Evolutionary conservation across 2,329 filamentous ascomycete species (phyloP).

Genomic region (Rhynchosporium agropyri): DNA sequence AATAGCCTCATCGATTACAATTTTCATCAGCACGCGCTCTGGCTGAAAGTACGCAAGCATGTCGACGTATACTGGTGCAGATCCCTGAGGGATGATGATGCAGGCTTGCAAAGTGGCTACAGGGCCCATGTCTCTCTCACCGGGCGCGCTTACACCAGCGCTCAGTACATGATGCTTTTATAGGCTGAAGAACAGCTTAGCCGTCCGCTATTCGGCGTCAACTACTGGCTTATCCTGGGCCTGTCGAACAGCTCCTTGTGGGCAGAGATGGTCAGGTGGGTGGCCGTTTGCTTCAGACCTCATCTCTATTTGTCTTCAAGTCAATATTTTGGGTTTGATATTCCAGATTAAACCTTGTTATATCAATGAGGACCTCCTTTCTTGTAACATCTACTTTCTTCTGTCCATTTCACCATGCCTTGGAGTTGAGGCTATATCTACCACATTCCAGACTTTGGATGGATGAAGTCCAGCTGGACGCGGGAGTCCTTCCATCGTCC

Average conservation of each 20-base stretch:
- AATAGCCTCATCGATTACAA: background rate
- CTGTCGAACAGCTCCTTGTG: background rate
- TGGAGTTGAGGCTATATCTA: no score
- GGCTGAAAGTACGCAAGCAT: constrained; percentile 1
- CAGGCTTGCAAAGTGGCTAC: constrained; percentile 16
- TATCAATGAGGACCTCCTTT: no score
- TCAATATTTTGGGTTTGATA: no score
- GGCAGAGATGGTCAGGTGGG: background rate
- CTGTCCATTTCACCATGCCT: background rate
- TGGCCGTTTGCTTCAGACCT: background rate
- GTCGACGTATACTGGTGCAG: background rate
- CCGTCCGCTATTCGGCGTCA: constrained; percentile 9
- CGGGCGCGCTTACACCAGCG: background rate
- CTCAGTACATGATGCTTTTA: background rate
- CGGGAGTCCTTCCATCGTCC: constrained; percentile 7
- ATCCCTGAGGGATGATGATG: constrained; percentile 4
- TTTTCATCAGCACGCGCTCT: constrained; percentile 7
- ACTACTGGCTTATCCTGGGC: constrained; percentile 2
- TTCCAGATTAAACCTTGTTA: no score
- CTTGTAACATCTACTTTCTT: background rate
- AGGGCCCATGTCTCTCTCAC: constrained; percentile 2
- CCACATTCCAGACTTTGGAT: background rate
- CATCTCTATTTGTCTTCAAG: no score
- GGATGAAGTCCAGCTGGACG: background rate
- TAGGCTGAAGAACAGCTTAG: background rate